Percentiles rank a stretch among this genome's conserved stretches.
phyloP scores from a whole-genome alignment of 148 eudicot species.

The Spergularia bocconei region DNA sequence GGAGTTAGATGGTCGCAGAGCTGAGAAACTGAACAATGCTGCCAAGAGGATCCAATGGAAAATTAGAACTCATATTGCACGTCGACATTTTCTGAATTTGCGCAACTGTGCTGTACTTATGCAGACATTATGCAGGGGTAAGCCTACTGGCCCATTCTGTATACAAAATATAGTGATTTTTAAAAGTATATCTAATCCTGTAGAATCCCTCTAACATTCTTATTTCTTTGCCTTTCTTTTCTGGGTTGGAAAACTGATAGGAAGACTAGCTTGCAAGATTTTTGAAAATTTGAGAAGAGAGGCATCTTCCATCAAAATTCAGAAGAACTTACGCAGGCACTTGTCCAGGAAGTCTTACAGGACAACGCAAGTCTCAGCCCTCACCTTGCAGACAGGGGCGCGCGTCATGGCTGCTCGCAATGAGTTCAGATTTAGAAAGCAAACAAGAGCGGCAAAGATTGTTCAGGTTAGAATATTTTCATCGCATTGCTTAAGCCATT shows the following conservation, averaged over 20 bases:
- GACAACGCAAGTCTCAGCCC: constrained; percentile 42
- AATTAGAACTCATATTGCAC: constrained; percentile 58
- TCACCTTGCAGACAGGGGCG: constrained; percentile 64
- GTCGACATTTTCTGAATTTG: constrained; percentile 55
- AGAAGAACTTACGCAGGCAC: constrained; percentile 67
- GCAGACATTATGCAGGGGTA: constrained; percentile 77
- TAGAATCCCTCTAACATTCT: constrained; percentile 18
- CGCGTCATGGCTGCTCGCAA: constrained; percentile 66
- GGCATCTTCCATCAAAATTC: constrained; percentile 71
- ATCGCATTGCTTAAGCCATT: constrained; percentile 8
- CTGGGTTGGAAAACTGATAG: constrained; percentile 32
- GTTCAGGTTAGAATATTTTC: constrained; percentile 57
- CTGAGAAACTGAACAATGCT: constrained; percentile 65
- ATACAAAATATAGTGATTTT: constrained; percentile 8
- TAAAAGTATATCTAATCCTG: background rate
- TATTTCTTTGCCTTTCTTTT: constrained; percentile 1
- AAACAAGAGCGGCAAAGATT: constrained; percentile 53
- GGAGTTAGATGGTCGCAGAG: constrained; percentile 73
- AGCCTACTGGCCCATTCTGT: constrained; percentile 25
- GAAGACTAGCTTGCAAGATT: constrained; percentile 62
- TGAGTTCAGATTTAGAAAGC: constrained; percentile 62
- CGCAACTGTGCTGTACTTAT: constrained; percentile 49
- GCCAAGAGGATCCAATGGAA: constrained; percentile 73
- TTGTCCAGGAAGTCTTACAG: constrained; percentile 51
- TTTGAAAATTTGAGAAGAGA: constrained; percentile 59